These are phyloP conservation scores for Pisolithus marmoratus DNA, from an alignment of 768 basidiomycete genomes.

Conservation along the genomic window DNA sequence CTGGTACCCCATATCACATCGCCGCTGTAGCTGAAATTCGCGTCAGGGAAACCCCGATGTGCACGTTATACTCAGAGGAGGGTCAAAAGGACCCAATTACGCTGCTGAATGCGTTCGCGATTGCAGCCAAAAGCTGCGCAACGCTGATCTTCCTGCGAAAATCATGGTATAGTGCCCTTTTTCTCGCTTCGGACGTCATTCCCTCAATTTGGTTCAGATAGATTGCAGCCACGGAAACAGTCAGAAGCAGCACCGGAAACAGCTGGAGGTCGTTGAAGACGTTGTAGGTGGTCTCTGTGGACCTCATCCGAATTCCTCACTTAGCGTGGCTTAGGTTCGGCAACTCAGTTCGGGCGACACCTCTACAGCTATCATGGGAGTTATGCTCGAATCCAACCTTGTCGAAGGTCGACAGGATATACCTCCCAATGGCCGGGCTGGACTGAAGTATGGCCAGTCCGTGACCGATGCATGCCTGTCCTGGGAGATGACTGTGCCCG, in stretches of 20 bases:
- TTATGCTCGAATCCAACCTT: conserved; percentile 94
- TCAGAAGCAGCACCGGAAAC: conserved; percentile 84
- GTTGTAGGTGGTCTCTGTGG: conserved; percentile 52
- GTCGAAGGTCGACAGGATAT: conserved; percentile 85
- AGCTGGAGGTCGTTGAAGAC: conserved; percentile 84
- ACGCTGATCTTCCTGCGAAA: conserved; percentile 71
- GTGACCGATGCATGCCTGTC: conserved; percentile 89
- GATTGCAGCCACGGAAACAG: conserved; percentile 98
- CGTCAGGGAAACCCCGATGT: conserved; percentile 81
- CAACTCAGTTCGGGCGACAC: conserved; percentile 74
- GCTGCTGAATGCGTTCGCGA: conserved; percentile 72
- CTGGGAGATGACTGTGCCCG: conserved; percentile 82
- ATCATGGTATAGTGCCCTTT: conserved; percentile 65
- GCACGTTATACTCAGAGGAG: conserved; percentile 93
- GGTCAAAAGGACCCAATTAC: conserved; percentile 87
- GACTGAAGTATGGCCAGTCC: conserved; percentile 76
- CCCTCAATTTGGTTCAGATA: conserved; percentile 44
- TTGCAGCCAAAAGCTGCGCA: conserved; percentile 65
- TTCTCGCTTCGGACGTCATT: background rate
- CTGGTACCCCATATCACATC: background rate
- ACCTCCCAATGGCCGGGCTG: conserved; percentile 61
- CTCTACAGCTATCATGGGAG: conserved; percentile 72
- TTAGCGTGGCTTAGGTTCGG: conserved; percentile 42
- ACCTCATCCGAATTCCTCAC: conserved; percentile 10
- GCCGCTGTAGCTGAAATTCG: conserved; percentile 3